Percentiles rank a stretch among this genome's conserved stretches.
Conservation (phyloP, 345 rosid genomes). For the Camelina sativa region DNA sequence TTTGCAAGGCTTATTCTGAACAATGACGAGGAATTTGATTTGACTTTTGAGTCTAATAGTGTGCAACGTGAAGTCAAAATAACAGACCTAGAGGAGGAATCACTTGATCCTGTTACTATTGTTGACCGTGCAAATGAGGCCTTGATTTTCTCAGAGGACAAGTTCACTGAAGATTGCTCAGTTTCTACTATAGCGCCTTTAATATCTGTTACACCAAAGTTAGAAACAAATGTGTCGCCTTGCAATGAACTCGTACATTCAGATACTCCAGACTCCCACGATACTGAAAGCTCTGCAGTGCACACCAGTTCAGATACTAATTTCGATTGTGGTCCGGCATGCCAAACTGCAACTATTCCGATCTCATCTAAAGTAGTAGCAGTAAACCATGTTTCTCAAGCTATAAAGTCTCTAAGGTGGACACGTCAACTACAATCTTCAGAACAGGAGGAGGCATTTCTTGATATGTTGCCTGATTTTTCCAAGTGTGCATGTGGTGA, state of each 20-base stretch:
- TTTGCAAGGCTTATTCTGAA: conserved; percentile 89
- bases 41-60: conserved; percentile 60
- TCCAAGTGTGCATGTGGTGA: conserved; percentile 94
- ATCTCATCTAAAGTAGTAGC: conserved; percentile 88
- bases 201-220: conserved; percentile 48
- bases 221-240: conserved; percentile 45
- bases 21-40: conserved; percentile 65
- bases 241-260: conserved; percentile 42
- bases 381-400: conserved; percentile 93
- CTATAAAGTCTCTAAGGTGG: conserved; percentile 94
- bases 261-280: conserved; percentile 37
- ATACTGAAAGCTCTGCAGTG: conserved; percentile 37
- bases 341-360: conserved; percentile 55
- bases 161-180: conserved; percentile 40
- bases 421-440: conserved; percentile 75
- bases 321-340: conserved; percentile 46
- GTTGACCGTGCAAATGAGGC: conserved; percentile 47
- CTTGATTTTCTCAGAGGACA: conserved; percentile 43
- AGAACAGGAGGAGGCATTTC: conserved; percentile 47
- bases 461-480: conserved; percentile 50
- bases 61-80: conserved; percentile 61
- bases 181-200: conserved; percentile 43
- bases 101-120: conserved; percentile 49
- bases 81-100: conserved; percentile 61
- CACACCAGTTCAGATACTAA: conserved; percentile 44